Percentiles rank a stretch among this genome's conserved stretches.
These are phyloP conservation scores for Xerocomus brunneocitrinus DNA, from an alignment of 768 basidiomycete genomes.

Conservation along the genomic window DNA sequence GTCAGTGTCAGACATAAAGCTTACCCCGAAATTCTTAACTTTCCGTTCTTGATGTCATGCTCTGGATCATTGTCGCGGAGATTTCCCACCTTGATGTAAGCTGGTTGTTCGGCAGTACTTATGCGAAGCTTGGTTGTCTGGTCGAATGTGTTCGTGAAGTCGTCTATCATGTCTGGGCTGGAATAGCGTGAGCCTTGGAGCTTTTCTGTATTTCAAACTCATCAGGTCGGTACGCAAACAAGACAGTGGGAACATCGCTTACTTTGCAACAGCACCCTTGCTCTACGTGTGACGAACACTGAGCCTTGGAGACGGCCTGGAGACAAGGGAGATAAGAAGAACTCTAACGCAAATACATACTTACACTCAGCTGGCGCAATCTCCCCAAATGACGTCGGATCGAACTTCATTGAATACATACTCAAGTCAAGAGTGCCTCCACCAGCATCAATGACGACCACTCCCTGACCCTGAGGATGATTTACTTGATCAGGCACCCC, in stretches of 20 bases:
- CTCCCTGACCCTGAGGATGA: conserved; percentile 22
- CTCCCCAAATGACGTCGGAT: conserved; percentile 34
- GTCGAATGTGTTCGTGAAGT: conserved; percentile 34
- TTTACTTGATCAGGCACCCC: conserved; percentile 7
- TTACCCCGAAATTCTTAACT: conserved; percentile 33
- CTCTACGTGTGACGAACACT: conserved; percentile 32
- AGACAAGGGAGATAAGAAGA: background rate
- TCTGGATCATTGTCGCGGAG: conserved; percentile 29
- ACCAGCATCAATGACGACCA: conserved; percentile 48
- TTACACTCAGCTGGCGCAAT: conserved; percentile 30
- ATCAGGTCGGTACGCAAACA: background rate
- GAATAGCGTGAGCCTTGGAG: conserved; percentile 26
- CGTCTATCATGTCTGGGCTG: conserved; percentile 27
- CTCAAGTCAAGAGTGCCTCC: conserved; percentile 41
- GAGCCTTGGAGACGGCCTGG: conserved; percentile 38
- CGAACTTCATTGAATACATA: conserved; percentile 34
- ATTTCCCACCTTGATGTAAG: conserved; percentile 38
- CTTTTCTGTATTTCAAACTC: conserved; percentile 13
- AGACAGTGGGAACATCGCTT: background rate
- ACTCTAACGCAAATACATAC: background rate
- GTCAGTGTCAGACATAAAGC: background rate
- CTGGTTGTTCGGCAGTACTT: conserved; percentile 28
- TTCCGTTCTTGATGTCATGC: conserved; percentile 31
- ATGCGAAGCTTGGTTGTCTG: conserved; percentile 36
- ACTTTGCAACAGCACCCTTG: conserved; percentile 32